Conservation (phyloP, 2,329 filamentous ascomycete genomes). For the Volutella citrinella region DNA sequence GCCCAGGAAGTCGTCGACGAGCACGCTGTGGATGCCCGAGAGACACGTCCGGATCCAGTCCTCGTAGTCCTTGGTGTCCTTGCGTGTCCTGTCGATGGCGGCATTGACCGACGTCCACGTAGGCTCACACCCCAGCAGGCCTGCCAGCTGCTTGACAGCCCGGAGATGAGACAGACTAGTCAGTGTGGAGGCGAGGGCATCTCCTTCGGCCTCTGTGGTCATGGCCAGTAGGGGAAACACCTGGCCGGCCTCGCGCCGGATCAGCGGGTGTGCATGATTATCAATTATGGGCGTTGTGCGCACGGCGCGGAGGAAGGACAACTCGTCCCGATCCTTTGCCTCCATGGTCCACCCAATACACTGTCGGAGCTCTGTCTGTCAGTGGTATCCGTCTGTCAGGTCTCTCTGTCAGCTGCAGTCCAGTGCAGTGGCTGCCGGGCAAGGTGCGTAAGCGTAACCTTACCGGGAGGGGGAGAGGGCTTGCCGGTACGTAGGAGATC, state of each 20-base stretch:
- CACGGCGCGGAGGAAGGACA: conserved; percentile 38
- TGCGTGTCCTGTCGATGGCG: conserved; percentile 39
- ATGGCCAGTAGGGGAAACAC: conserved; percentile 56
- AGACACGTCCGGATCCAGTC: conserved; percentile 64
- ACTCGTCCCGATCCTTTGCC: too few relatives aligned
- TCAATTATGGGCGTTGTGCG: conserved; percentile 64
- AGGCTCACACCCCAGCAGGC: conserved; percentile 59
- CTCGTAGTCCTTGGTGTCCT: conserved; percentile 46
- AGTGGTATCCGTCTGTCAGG: too few relatives aligned
- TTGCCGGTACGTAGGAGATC: too few relatives aligned
- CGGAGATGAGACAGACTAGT: conserved; percentile 68
- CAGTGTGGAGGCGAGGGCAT: conserved; percentile 60
- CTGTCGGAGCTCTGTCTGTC: too few relatives aligned
- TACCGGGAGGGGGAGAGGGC: too few relatives aligned
- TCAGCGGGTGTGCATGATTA: conserved; percentile 69
- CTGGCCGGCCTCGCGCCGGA: conserved; percentile 47
- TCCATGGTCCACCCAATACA: too few relatives aligned
- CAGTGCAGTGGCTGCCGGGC: too few relatives aligned
- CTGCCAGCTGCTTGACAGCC: conserved; percentile 64
- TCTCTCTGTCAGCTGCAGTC: too few relatives aligned
- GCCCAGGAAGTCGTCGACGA: conserved; percentile 76
- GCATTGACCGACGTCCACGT: conserved; percentile 56
- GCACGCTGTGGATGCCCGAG: conserved; percentile 66
- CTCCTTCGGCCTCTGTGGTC: conserved; percentile 69
- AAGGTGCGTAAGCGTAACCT: too few relatives aligned